These are phyloP conservation scores for Hemisphaericaspora subhashii DNA, from an alignment of 1,139 yeast species.

Conservation along the genomic window DNA sequence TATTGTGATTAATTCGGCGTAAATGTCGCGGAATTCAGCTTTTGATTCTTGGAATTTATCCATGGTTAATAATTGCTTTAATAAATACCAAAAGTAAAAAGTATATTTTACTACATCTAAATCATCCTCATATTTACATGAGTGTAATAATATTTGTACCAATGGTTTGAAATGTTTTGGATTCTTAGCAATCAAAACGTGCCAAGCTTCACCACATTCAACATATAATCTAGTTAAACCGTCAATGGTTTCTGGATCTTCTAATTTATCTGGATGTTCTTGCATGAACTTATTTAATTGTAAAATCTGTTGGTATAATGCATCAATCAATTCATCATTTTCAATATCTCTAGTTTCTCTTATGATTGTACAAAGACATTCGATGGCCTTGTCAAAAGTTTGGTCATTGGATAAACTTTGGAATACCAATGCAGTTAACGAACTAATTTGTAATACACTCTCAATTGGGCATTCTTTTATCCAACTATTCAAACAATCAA, in stretches of 20 bases:
- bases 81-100: conserved; percentile 86
- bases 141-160: conserved; percentile 70
- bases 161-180: conserved; percentile 72
- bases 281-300: conserved; percentile 53
- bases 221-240: conserved; percentile 77
- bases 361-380: conserved; percentile 76
- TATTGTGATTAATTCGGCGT: conserved; percentile 61
- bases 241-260: conserved; percentile 71
- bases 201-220: conserved; percentile 97
- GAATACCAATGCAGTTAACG: conserved; percentile 68
- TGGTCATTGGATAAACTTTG: conserved; percentile 62
- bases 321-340: conserved; percentile 59
- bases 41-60: conserved; percentile 65
- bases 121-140: conserved; percentile 67
- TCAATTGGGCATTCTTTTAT: conserved; percentile 78
- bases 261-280: conserved; percentile 34
- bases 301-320: conserved; percentile 67
- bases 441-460: conserved; percentile 58
- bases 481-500: conserved; percentile 88
- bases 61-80: conserved; percentile 69
- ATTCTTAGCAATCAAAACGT: conserved; percentile 72
- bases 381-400: conserved; percentile 84
- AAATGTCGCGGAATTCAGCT: conserved; percentile 57
- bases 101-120: conserved; percentile 88
- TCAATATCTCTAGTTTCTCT: conserved; percentile 80